phyloP scores from a whole-genome alignment of 257 asterid genomes.

The Plantago ovata region DNA sequence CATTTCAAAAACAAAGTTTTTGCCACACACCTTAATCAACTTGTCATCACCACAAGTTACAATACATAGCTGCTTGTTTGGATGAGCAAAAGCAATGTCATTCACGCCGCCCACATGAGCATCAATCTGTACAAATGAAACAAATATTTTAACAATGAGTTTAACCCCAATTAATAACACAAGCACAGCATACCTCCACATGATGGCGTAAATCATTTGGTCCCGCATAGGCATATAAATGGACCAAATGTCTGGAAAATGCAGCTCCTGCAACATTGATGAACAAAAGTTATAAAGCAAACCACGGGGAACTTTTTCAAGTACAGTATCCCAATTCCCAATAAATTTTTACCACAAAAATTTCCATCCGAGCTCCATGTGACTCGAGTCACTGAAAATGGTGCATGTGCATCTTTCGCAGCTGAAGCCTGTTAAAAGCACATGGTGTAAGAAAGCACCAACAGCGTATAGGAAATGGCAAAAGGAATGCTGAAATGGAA shows the following conservation, averaged over 20 bases:
- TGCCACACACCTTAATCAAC: slow-evolving; percentile 31
- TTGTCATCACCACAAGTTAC: slow-evolving; percentile 44
- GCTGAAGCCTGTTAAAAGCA: slow-evolving; percentile 68
- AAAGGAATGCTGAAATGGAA: background rate
- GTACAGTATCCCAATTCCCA: slow-evolving; percentile 9
- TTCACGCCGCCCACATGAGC: slow-evolving; percentile 42
- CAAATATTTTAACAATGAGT: slow-evolving; percentile 18
- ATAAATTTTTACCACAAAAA: slow-evolving; percentile 56
- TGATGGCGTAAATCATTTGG: slow-evolving; percentile 85
- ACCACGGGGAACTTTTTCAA: slow-evolving; percentile 10
- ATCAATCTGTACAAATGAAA: slow-evolving; percentile 32
- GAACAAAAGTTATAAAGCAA: slow-evolving; percentile 19
- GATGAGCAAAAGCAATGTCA: slow-evolving; percentile 38
- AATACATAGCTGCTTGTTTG: slow-evolving; percentile 35
- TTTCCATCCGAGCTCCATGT: slow-evolving; percentile 97
- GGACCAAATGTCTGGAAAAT: slow-evolving; percentile 87
- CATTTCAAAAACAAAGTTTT: slow-evolving; percentile 13
- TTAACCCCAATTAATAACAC: slow-evolving; percentile 25
- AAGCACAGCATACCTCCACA: slow-evolving; percentile 57
- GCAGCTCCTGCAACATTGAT: slow-evolving; percentile 77
- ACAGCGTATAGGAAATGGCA: background rate
- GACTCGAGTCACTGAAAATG: slow-evolving; percentile 80
- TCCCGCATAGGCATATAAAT: slow-evolving; percentile 76
- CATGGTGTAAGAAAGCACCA: slow-evolving; percentile 23
- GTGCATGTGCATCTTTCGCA: slow-evolving; percentile 84